Evolutionary conservation across 2,329 filamentous ascomycete genomes (phyloP).

Genomic region (Pseudofabraea citricarpa): DNA sequence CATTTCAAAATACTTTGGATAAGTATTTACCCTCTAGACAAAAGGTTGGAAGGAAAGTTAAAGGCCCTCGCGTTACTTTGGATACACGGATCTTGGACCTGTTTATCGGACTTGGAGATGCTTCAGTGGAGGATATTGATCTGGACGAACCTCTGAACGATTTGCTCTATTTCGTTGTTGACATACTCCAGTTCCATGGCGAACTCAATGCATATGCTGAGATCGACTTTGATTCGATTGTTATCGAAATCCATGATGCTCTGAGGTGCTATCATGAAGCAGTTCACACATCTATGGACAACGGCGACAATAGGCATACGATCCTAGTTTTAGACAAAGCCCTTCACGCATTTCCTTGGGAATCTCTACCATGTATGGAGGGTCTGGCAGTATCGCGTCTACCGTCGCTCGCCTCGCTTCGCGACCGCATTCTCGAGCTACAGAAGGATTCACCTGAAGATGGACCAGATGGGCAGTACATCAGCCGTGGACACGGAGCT

Average conservation of each 20-base stretch:
- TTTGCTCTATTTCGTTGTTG: constrained; percentile 90
- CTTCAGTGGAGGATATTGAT: constrained; percentile 62
- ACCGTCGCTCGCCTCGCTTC: constrained; percentile 78
- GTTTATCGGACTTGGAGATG: constrained; percentile 79
- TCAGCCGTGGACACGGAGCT: constrained; percentile 52
- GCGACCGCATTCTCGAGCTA: constrained; percentile 59
- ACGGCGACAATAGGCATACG: constrained; percentile 56
- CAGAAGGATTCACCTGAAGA: constrained; percentile 10
- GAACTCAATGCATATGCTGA: constrained; percentile 97
- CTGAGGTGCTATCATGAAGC: constrained; percentile 69
- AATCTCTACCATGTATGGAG: constrained; percentile 83
- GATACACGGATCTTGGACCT: constrained; percentile 73
- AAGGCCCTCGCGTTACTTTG: constrained; percentile 39
- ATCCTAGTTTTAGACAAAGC: constrained; percentile 89
- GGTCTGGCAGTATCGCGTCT: constrained; percentile 78
- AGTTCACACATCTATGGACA: constrained; percentile 29
- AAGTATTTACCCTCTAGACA: constrained; percentile 81
- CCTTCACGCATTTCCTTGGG: constrained; percentile 91
- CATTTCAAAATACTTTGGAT: constrained; percentile 74
- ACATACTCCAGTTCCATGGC: constrained; percentile 93
- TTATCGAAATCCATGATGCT: constrained; percentile 82
- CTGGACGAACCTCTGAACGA: constrained; percentile 89
- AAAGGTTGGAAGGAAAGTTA: constrained; percentile 51
- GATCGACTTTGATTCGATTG: constrained; percentile 90
- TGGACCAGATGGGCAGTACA: constrained; percentile 44